phyloP scores from a whole-genome alignment of 2,329 filamentous ascomycete species.

The Talaromyces rugulosus region DNA sequence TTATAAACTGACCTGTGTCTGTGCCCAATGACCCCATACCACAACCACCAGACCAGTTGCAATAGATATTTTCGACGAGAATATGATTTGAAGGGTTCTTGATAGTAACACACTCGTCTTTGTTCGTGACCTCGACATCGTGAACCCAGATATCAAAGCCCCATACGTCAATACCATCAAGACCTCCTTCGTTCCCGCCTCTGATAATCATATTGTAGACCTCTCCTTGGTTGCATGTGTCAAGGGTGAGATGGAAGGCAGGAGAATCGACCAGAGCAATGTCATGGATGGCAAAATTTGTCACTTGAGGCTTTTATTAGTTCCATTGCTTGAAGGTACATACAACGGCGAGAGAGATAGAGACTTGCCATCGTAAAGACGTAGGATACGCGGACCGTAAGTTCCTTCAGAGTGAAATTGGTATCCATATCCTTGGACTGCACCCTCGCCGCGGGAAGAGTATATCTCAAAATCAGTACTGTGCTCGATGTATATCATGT shows the following conservation, averaged over 20 bases:
- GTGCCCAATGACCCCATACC: conserved; percentile 6
- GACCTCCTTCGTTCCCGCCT: conserved; percentile 47
- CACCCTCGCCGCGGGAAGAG: conserved; percentile 39
- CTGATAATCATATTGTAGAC: conserved; percentile 54
- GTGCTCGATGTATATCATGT: conserved; percentile 11
- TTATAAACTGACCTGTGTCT: conserved; percentile 1
- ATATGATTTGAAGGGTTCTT: conserved; percentile 13
- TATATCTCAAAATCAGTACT: conserved; percentile 46
- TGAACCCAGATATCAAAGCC: conserved; percentile 19
- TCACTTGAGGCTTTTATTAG: conserved; percentile 20
- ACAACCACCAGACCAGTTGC: conserved; percentile 12
- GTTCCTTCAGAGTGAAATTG: conserved; percentile 40
- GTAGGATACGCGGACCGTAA: conserved; percentile 44
- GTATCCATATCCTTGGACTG: conserved; percentile 50
- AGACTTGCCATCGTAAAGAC: conserved; percentile 34
- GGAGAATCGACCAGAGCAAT: conserved; percentile 47
- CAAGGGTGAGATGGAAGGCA: conserved; percentile 46
- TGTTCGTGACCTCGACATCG: conserved; percentile 19
- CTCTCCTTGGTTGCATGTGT: conserved; percentile 48
- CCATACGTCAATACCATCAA: conserved; percentile 29
- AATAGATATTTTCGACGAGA: conserved; percentile 10
- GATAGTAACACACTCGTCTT: conserved; percentile 18
- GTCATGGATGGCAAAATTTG: conserved; percentile 48
- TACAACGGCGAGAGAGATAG: neutral
- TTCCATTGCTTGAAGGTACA: neutral